These are phyloP conservation scores for Auricularia heimuer DNA, from an alignment of 768 basidiomycete genomes.

Conservation along the genomic window DNA sequence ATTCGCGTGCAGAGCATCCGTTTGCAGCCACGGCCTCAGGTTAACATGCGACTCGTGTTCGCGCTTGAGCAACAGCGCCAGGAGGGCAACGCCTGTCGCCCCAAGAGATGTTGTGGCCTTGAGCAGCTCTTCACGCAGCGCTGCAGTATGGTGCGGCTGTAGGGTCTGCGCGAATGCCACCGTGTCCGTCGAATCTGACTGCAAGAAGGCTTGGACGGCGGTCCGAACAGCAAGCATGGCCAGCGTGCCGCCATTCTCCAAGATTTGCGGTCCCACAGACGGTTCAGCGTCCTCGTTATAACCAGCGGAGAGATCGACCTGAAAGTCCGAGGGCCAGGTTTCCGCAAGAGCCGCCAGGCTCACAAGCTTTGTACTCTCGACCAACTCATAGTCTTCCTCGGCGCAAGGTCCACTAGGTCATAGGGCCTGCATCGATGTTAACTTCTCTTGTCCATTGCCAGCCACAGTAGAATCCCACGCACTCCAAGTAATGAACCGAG, in stretches of 20 bases:
- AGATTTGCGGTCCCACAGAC: not conserved
- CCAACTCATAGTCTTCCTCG: not conserved
- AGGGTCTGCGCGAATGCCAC: not conserved
- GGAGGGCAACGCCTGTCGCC: no score
- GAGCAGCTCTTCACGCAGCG: no score
- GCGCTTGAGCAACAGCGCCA: no score
- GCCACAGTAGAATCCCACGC: no score
- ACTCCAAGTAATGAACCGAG: no score
- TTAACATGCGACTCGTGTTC: not conserved
- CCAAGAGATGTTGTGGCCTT: no score
- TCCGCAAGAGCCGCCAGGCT: not conserved
- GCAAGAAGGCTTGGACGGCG: not conserved
- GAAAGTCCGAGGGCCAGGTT: not conserved
- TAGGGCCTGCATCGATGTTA: not conserved
- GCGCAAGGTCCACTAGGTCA: not conserved
- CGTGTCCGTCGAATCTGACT: not conserved
- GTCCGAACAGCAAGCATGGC: not conserved
- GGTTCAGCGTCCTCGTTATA: not conserved
- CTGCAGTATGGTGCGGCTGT: no score
- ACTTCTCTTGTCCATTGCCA: no score
- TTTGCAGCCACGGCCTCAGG: not conserved
- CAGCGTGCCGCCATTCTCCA: not conserved
- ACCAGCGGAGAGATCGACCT: not conserved
- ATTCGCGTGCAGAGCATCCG: not conserved
- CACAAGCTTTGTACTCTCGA: not conserved